These are phyloP conservation scores for Stephanodiscus triporus DNA, from an alignment of 108 stramenopile species.

Conservation along the genomic window DNA sequence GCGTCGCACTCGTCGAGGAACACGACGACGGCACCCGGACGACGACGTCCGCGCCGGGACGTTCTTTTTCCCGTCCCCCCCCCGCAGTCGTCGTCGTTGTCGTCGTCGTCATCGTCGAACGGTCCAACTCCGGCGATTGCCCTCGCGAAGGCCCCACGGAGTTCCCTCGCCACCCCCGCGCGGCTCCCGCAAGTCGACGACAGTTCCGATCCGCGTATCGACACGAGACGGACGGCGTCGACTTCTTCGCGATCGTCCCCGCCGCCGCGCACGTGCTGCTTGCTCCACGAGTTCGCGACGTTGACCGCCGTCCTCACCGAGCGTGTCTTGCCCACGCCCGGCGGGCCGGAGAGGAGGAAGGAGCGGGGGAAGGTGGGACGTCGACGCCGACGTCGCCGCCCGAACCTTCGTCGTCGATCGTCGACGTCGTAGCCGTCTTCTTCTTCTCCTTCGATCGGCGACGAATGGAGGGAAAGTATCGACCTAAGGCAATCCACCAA, in stretches of 20 bases:
- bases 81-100: not conserved
- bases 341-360: conserved; percentile 61
- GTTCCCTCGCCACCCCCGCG: conserved; percentile 39
- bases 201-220: conserved; percentile 55
- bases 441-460: no score
- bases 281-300: conserved; percentile 33
- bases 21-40: conserved; percentile 47
- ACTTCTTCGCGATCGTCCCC: not conserved
- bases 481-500: no score
- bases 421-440: no score
- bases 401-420: no score
- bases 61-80: no score
- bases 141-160: conserved; percentile 28
- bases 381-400: no score
- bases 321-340: conserved; percentile 65
- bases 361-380: no score
- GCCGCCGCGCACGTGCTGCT: not conserved
- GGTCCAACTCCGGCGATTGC: not conserved
- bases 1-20: conserved; percentile 90
- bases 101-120: not conserved
- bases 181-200: conserved; percentile 38
- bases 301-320: conserved; percentile 42
- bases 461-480: no score
- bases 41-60: not conserved
- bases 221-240: conserved; percentile 30